These are phyloP conservation scores for Nakataea oryzae DNA, from an alignment of 2,329 filamentous ascomycete genomes.

Conservation along the genomic window DNA sequence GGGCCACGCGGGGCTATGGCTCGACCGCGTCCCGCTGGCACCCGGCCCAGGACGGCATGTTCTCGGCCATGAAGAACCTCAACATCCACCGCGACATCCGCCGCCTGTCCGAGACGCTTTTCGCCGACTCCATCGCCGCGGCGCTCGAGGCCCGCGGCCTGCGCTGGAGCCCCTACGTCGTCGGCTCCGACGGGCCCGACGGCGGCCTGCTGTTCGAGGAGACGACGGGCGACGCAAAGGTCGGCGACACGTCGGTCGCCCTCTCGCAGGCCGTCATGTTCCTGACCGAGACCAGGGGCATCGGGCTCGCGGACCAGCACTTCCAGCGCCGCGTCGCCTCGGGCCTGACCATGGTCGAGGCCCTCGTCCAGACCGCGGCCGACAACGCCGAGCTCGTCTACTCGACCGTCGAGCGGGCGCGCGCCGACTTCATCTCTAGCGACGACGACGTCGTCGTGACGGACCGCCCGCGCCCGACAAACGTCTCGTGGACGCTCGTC, in stretches of 20 bases:
- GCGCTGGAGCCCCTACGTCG: constrained; percentile 2
- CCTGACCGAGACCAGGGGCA: constrained; percentile 3
- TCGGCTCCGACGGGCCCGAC: neutral
- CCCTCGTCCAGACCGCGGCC: constrained; percentile 1
- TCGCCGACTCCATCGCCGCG: neutral
- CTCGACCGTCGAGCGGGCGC: neutral
- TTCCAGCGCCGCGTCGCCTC: constrained; percentile 1
- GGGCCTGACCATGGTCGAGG: neutral
- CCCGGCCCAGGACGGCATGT: neutral
- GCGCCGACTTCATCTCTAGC: neutral
- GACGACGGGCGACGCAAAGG: constrained; percentile 1
- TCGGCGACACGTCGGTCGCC: neutral
- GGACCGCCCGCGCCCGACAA: neutral
- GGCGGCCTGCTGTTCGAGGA: neutral
- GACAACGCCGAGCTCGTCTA: neutral
- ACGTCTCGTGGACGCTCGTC: neutral
- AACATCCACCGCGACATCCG: constrained; percentile 2
- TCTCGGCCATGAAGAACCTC: constrained; percentile 1
- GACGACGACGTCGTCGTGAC: neutral
- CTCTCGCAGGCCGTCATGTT: constrained; percentile 1
- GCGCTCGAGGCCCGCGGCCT: neutral
- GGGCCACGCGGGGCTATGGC: neutral
- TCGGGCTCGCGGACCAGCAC: constrained; percentile 1
- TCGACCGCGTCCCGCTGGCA: neutral
- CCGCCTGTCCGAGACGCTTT: constrained; percentile 1